Evolutionary conservation across 1,284 basidiomycete genomes (phyloP).

Genomic region (Lignosus rhinocerotis): DNA sequence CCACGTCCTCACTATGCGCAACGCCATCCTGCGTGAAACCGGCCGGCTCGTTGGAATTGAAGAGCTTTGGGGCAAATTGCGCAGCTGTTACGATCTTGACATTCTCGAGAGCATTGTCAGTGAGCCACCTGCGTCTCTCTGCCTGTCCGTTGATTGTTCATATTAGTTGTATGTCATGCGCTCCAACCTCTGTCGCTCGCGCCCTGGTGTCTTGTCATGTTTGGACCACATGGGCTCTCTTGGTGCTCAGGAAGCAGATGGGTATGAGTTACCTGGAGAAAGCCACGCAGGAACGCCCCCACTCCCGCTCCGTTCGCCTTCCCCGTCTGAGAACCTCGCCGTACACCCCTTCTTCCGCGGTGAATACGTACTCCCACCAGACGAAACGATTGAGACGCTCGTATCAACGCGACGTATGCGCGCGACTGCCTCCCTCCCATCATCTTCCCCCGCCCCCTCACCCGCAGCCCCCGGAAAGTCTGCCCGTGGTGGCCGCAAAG

Average conservation of each 20-base stretch:
- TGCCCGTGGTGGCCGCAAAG: conserved; percentile 36
- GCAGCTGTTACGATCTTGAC: conserved; percentile 74
- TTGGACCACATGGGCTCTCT: neutral
- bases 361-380: conserved; percentile 64
- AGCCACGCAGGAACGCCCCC: conserved; percentile 43
- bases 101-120: conserved; percentile 73
- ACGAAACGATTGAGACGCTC: conserved; percentile 57
- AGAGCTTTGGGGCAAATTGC: conserved; percentile 75
- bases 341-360: conserved; percentile 69
- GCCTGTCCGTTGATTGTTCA: conserved; percentile 10
- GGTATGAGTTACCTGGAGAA: conserved; percentile 52
- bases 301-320: conserved; percentile 56
- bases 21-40: conserved; percentile 69
- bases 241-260: conserved; percentile 55
- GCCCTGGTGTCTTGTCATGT: neutral
- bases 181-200: neutral
- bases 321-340: conserved; percentile 63
- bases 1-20: conserved; percentile 74
- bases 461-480: conserved; percentile 35
- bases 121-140: conserved; percentile 23
- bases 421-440: conserved; percentile 47
- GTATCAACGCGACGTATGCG: conserved; percentile 65
- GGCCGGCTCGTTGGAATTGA: conserved; percentile 60
- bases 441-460: conserved; percentile 51
- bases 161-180: neutral